These are phyloP conservation scores for Kwoniella sp. DNA, from an alignment of 768 basidiomycete genomes.

Conservation along the genomic window DNA sequence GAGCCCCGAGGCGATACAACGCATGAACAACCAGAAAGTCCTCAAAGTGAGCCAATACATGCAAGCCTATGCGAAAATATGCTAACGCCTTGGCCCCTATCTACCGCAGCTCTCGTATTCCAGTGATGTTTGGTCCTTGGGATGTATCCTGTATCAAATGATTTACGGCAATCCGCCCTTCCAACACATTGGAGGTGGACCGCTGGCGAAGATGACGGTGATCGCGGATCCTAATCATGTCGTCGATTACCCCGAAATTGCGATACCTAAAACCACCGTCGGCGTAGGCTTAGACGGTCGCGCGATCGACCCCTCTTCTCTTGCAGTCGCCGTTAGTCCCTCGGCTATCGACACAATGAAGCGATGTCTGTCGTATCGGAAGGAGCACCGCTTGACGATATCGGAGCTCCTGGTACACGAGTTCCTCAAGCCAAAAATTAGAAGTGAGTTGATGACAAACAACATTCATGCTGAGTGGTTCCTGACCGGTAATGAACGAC, in stretches of 20 bases:
- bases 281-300: slow-evolving; percentile 55
- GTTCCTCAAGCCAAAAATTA: slow-evolving; percentile 63
- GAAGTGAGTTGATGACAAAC: slow-evolving; percentile 13
- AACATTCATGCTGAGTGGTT: background rate
- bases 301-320: slow-evolving; percentile 65
- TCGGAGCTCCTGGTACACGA: slow-evolving; percentile 79
- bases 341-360: slow-evolving; percentile 81
- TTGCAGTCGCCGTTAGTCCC: slow-evolving; percentile 68
- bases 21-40: slow-evolving; percentile 68
- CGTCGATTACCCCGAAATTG: slow-evolving; percentile 75
- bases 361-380: slow-evolving; percentile 73
- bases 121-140: slow-evolving; percentile 96
- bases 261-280: slow-evolving; percentile 41
- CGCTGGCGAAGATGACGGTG: slow-evolving; percentile 82
- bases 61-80: too few relatives aligned
- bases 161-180: slow-evolving; percentile 93
- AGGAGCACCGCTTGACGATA: slow-evolving; percentile 83
- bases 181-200: slow-evolving; percentile 68
- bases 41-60: slow-evolving; percentile 66
- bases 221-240: slow-evolving; percentile 76
- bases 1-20: slow-evolving; percentile 94
- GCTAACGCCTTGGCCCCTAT: too few relatives aligned
- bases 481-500: background rate
- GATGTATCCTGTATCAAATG: slow-evolving; percentile 98
- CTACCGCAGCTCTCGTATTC: slow-evolving; percentile 70